Base-by-base conservation (phyloP, 1,284 basidiomycete genomes). In the Trichosporon asahii region DNA sequence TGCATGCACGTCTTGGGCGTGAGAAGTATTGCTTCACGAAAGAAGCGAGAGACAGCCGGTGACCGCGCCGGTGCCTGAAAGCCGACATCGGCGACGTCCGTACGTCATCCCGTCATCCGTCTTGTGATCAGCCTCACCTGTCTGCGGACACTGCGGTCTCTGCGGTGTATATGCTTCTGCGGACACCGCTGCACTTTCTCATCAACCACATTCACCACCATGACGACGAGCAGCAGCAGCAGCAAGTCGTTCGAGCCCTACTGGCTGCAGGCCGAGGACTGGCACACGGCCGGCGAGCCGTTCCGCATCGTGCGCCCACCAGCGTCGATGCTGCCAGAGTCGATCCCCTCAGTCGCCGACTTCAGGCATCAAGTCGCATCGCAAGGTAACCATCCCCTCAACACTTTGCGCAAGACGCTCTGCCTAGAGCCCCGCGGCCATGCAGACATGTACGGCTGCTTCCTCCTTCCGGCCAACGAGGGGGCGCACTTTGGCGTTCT, bases 401-500 rank as follows among this genome's bases (percentile, higher is more conserved):
- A 76, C 64, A 29, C 63, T 0, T 68, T 76, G 3, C 73, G 75
- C 15, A 64, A 67, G 29, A 68, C 66, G 4, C 70, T 76, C 14
- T 72, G 69, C 29, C 72, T 77, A 18, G 85, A 86, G 71, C 86
- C 85, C 5, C 80, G 85, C 46, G 85, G 85, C 2, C 86, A 86
- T 69, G 73, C 74, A 21, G 85, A 85, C 70, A 86, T 86, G 86
- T 86, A 86, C 69, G 85, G 86, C 5, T 85, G 85, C 15, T 83
- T 85, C 55, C 76, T 85, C 11, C 77, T 85, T 0, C 75, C 83
- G 33, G 84, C 85, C 15, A 68, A 72, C 37, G 66, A 70, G 4
- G 79, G 82, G 18, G 85, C 85, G 0, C 82, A 85, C 70, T 83
- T 86, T 33, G 85, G 85, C 1, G 85, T 86, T 14, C 73, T 86